Base-by-base conservation (phyloP, 208 protist genomes). In the Lotmaria passim region DNA sequence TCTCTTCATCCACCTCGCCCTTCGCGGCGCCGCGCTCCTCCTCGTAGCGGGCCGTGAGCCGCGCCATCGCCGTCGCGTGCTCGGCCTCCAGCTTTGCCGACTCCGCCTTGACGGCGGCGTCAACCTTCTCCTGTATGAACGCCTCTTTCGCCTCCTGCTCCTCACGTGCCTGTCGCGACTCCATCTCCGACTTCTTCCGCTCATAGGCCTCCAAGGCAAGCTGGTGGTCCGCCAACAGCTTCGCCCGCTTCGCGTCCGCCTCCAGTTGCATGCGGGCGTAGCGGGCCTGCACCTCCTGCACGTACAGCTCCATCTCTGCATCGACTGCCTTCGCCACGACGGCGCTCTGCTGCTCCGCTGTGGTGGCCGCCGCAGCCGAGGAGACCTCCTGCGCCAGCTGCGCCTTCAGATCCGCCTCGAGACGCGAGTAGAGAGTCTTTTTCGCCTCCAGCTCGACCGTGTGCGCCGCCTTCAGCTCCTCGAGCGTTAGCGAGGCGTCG, bases 1-100 rank as follows among this genome's bases (percentile, higher is more conserved):
- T 80, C 64, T 93, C 85, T 56, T 90, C 79, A 19, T 90, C 83
- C 24, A 91, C 76, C 77, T 88, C 83, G 1, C 65, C 81, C 51
- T 75, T 68, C 46, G 85, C 59, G 8, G 69, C 71, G 12, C 69
- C 67, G 57, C 82, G 75, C 68, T 93, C 85, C 38, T 83, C 78
- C 28, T 58, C 66, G 71, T 88, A 88, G 50, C 77, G 47, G 38
- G 64, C 34, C 38, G 34, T 6, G 63, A 71, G 71, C 19, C 77
- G 75, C 31, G 62, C 33, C 64, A 78, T 34, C 3, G 73, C 71
- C 7, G 75, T 62, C 4, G 75, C 70, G 23, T 77, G 52, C 50
- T 79, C 72, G 34, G 61, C 53, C 61, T 61, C 73, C 64, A 88
- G 34, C 47, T 57, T 73, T 47, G 56, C 64, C 38, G 64, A 48